Evolutionary conservation across 495 filamentous ascomycete genomes (phyloP).

Genomic region (Podospora pseudoanserina): DNA sequence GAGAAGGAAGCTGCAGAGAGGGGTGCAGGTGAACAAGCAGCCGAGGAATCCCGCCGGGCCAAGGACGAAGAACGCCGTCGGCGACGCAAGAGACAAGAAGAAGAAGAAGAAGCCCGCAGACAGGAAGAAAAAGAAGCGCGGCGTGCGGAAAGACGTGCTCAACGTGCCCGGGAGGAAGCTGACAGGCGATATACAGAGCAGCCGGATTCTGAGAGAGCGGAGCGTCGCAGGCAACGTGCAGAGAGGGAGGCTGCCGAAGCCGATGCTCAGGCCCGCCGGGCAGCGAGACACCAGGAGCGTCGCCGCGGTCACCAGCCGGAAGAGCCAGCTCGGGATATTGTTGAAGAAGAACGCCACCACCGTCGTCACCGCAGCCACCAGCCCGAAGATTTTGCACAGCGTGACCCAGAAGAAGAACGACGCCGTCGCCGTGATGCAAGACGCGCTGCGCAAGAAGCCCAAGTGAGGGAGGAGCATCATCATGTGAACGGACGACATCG

Average conservation of each 20-base stretch:
- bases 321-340: not conserved
- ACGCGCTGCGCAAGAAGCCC: constrained; percentile 37
- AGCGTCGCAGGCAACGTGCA: constrained; percentile 42
- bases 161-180: constrained; percentile 42
- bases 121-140: constrained; percentile 52
- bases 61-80: constrained; percentile 47
- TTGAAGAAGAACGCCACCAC: constrained; percentile 37
- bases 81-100: constrained; percentile 41
- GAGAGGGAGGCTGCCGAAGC: constrained; percentile 41
- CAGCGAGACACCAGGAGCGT: constrained; percentile 32
- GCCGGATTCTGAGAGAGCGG: constrained; percentile 42
- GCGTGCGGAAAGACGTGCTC: constrained; percentile 48
- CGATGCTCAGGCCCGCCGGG: constrained; percentile 47
- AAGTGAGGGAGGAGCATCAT: constrained; percentile 21
- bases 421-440: constrained; percentile 48
- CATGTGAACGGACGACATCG: constrained; percentile 19
- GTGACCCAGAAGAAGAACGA: constrained; percentile 42
- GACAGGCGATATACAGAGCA: constrained; percentile 40
- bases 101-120: constrained; percentile 45
- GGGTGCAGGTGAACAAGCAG: constrained; percentile 43
- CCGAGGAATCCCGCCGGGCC: constrained; percentile 44
- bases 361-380: constrained; percentile 20
- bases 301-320: constrained; percentile 18
- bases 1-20: constrained; percentile 49
- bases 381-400: constrained; percentile 10